These are phyloP conservation scores for Straminergon stramineum DNA, from an alignment of 225 moss, liverwort and hornwort species.

Conservation along the genomic window DNA sequence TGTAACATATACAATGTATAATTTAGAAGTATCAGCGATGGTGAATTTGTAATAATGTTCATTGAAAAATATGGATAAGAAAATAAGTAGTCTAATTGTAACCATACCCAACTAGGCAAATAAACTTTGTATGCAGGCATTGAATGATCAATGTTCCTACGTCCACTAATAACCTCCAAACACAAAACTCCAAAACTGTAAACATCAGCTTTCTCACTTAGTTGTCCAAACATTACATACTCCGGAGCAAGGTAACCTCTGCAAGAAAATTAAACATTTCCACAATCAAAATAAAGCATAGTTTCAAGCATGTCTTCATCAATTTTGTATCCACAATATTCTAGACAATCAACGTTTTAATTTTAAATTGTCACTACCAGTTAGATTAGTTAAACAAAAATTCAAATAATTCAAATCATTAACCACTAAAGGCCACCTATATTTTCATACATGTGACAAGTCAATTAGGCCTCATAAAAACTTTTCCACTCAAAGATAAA, in stretches of 20 bases:
- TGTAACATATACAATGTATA: too few species aligned
- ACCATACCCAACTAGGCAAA: slow-evolving; percentile 5
- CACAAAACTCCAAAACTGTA: slow-evolving; percentile 15
- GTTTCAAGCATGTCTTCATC: background rate
- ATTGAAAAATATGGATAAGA: background rate
- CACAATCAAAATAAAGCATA: too few species aligned
- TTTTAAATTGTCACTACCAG: background rate
- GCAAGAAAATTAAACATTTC: background rate
- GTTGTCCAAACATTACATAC: slow-evolving; percentile 1
- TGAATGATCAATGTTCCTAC: background rate
- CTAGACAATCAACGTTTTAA: too few species aligned
- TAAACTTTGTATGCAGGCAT: background rate
- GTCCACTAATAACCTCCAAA: background rate
- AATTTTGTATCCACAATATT: background rate
- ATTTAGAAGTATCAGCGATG: background rate
- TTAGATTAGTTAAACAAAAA: background rate
- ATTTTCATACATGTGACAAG: background rate
- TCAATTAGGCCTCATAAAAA: background rate
- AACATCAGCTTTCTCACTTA: slow-evolving; percentile 2
- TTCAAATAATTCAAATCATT: background rate
- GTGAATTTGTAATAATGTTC: background rate
- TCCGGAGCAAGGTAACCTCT: slow-evolving; percentile 20
- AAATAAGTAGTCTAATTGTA: background rate
- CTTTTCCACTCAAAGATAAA: too few species aligned
- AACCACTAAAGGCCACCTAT: background rate